Percentiles rank a stretch among this genome's conserved stretches.
Evolutionary conservation across 169 alveolate genomes (phyloP).

Genomic region (Eimeria acervulina): DNA sequence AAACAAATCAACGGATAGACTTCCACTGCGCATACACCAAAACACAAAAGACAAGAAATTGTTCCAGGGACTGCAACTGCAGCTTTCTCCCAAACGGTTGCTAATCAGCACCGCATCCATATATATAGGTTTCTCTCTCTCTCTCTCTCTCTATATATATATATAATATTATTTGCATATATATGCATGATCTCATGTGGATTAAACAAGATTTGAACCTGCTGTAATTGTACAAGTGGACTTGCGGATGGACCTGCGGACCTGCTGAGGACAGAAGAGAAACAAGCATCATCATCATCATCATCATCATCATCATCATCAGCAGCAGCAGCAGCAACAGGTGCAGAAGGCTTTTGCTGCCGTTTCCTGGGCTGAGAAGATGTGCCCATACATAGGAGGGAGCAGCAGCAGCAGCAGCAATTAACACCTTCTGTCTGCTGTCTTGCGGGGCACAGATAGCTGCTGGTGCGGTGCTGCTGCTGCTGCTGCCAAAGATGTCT

Average conservation of each 20-base stretch:
- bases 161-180: too few species aligned
- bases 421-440: neutral
- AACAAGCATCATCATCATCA: neutral
- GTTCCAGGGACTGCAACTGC: too few species aligned
- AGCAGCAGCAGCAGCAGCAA: neutral
- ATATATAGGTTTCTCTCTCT: too few species aligned
- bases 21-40: too few species aligned
- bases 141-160: too few species aligned
- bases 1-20: too few species aligned
- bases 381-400: neutral
- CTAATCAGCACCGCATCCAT: too few species aligned
- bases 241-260: neutral
- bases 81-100: too few species aligned
- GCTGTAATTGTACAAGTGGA: neutral
- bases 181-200: too few species aligned
- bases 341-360: neutral
- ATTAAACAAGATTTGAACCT: too few species aligned
- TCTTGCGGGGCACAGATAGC: neutral
- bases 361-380: neutral
- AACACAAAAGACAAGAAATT: too few species aligned
- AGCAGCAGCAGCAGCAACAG: neutral
- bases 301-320: neutral
- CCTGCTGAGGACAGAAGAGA: neutral
- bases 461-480: neutral
- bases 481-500: constrained; percentile 13